phyloP scores from a whole-genome alignment of 78 protist genomes.

The Dictyostelium brefeldianum region DNA sequence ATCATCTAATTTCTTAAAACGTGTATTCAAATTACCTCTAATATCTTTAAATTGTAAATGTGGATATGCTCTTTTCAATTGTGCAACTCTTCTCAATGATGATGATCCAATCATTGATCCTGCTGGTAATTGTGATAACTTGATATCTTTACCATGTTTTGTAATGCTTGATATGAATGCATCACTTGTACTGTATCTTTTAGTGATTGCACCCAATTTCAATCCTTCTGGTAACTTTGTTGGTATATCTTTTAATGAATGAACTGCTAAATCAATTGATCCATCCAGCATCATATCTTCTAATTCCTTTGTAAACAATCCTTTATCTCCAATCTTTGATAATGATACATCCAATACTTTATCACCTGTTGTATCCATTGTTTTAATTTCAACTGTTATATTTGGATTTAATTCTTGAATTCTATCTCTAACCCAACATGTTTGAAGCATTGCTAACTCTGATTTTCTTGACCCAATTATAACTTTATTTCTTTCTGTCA shows the following conservation, averaged over 20 bases:
- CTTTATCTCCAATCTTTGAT: constrained; percentile 90
- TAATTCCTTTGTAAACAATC: constrained; percentile 90
- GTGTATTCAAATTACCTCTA: constrained; percentile 89
- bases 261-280: constrained; percentile 88
- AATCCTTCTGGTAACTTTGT: constrained; percentile 86
- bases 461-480: constrained; percentile 83
- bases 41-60: constrained; percentile 78
- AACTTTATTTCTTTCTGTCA: not conserved
- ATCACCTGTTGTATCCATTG: constrained; percentile 88
- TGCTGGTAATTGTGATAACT: constrained; percentile 73
- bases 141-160: constrained; percentile 13
- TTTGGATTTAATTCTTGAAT: constrained; percentile 56
- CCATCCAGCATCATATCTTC: constrained; percentile 84
- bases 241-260: constrained; percentile 88
- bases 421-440: constrained; percentile 57
- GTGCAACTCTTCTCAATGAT: constrained; percentile 83
- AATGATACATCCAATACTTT: constrained; percentile 86
- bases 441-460: constrained; percentile 84
- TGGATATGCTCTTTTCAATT: constrained; percentile 72
- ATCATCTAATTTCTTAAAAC: constrained; percentile 85
- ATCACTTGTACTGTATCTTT: constrained; percentile 72
- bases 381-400: constrained; percentile 68
- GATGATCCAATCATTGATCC: constrained; percentile 89
- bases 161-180: constrained; percentile 49
- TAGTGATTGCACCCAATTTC: constrained; percentile 78